Evolutionary conservation across 176 grass and related monocot species (phyloP).

Genomic region (Guadua angustifolia): DNA sequence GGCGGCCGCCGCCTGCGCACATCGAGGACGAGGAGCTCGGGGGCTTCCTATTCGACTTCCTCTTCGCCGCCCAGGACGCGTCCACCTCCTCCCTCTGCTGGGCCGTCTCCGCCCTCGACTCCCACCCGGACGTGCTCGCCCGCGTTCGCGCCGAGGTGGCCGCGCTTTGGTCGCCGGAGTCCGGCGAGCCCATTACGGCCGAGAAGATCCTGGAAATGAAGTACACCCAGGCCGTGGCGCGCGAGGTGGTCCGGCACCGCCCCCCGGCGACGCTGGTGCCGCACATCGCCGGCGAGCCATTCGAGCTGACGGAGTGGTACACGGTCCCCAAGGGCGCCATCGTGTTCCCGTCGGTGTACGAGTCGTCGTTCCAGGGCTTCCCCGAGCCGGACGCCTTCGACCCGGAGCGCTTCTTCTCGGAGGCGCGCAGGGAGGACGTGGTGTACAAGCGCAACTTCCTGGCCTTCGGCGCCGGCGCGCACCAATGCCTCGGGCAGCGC

Average conservation of each 20-base stretch:
- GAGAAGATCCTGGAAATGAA: constrained; percentile 62
- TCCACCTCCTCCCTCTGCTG: constrained; percentile 85
- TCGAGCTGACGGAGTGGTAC: constrained; percentile 86
- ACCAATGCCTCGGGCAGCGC: constrained; percentile 91
- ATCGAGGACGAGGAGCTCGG: constrained; percentile 64
- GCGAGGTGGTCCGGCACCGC: constrained; percentile 72
- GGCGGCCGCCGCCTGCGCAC: constrained; percentile 40
- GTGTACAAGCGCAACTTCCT: constrained; percentile 77
- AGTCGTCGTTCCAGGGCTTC: constrained; percentile 92
- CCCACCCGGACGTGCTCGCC: constrained; percentile 78
- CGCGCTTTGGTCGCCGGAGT: constrained; percentile 59
- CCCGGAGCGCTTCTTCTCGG: constrained; percentile 81
- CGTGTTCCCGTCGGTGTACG: constrained; percentile 80
- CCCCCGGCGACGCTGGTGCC: constrained; percentile 84
- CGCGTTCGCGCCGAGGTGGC: constrained; percentile 74
- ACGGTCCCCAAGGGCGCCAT: constrained; percentile 87
- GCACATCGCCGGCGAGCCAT: constrained; percentile 79
- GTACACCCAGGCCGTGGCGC: constrained; percentile 86
- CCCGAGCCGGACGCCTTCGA: constrained; percentile 61
- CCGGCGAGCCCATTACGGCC: constrained; percentile 59
- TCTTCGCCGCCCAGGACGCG: constrained; percentile 94
- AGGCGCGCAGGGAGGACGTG: constrained; percentile 69
- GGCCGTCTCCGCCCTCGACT: constrained; percentile 66
- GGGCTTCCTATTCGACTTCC: constrained; percentile 76
- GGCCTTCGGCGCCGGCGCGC: constrained; percentile 82